Percentiles rank a stretch among this genome's conserved stretches.
Conservation (phyloP, 768 basidiomycete genomes). For the Mycena filopes region DNA sequence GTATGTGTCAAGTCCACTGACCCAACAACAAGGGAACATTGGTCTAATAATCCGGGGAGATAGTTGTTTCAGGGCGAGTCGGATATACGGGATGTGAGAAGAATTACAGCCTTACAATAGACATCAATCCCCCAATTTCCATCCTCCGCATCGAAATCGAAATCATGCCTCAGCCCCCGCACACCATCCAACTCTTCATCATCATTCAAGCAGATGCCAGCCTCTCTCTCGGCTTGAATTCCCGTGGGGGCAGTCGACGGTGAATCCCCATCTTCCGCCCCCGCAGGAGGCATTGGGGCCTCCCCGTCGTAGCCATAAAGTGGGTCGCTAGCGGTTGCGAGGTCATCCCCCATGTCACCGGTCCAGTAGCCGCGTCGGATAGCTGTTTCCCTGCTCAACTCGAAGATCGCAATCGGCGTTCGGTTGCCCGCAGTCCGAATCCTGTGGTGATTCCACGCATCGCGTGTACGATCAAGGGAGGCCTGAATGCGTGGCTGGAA, state of each 20-base stretch:
- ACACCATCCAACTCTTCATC: constrained; percentile 1
- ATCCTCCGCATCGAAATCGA: neutral
- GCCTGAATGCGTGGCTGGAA: constrained; percentile 41
- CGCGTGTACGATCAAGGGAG: constrained; percentile 21
- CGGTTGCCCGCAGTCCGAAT: constrained; percentile 35
- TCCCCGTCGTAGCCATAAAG: constrained; percentile 26
- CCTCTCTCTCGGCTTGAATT: constrained; percentile 2
- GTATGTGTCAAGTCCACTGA: no score
- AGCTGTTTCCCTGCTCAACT: constrained; percentile 37
- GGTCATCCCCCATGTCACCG: constrained; percentile 36
- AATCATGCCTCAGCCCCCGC: neutral
- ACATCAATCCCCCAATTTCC: constrained; percentile 7
- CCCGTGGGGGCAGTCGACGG: neutral
- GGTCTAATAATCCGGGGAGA: no score
- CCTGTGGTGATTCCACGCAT: constrained; percentile 40
- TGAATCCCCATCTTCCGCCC: neutral
- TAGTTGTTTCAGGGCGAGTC: neutral
- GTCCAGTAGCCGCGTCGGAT: constrained; percentile 40
- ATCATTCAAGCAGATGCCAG: constrained; percentile 4
- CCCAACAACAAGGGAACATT: no score
- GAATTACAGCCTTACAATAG: neutral
- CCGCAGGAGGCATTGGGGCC: constrained; percentile 14
- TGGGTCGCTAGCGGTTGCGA: constrained; percentile 2
- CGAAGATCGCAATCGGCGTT: constrained; percentile 36
- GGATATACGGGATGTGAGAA: neutral